Conservation (phyloP, 495 filamentous ascomycete species). For the Evansstolkia leycettana region DNA sequence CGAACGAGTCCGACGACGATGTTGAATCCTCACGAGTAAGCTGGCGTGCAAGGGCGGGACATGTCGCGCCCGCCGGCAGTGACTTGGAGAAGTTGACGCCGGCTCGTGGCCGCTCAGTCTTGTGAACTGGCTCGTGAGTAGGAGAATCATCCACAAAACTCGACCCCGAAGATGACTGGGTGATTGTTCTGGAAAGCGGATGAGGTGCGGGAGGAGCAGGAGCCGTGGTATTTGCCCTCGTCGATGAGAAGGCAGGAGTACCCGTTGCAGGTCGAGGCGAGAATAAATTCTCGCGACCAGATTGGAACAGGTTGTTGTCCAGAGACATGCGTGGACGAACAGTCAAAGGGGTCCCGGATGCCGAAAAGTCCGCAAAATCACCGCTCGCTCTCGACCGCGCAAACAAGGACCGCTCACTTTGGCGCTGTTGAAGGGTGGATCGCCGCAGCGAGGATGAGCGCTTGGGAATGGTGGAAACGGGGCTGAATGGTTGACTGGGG, state of each 20-base stretch:
- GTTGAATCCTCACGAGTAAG: constrained; percentile 30
- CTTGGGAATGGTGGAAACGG: constrained; percentile 33
- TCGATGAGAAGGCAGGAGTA: constrained; percentile 26
- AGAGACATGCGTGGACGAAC: constrained; percentile 60
- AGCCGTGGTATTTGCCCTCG: constrained; percentile 3
- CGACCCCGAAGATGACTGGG: constrained; percentile 70
- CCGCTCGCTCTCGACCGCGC: constrained; percentile 29
- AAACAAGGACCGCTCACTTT: constrained; percentile 50
- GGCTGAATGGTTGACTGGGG: constrained; percentile 21
- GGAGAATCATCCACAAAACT: constrained; percentile 67
- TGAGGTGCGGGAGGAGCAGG: constrained; percentile 42
- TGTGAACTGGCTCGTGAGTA: constrained; percentile 48
- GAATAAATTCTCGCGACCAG: constrained; percentile 53
- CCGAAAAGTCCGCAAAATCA: constrained; percentile 17
- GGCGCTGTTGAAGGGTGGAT: constrained; percentile 78
- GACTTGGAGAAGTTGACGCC: constrained; percentile 69
- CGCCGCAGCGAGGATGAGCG: constrained; percentile 62
- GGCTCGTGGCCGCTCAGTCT: constrained; percentile 35
- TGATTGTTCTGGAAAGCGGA: constrained; percentile 73
- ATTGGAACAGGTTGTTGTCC: constrained; percentile 54
- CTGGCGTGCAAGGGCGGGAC: constrained; percentile 29
- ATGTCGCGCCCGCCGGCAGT: constrained; percentile 54
- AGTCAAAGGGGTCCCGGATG: constrained; percentile 25
- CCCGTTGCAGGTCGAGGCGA: constrained; percentile 19
- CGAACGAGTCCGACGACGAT: constrained; percentile 43